phyloP scores from a whole-genome alignment of 139 green algal species.

The Diplosphaera chodatii region DNA sequence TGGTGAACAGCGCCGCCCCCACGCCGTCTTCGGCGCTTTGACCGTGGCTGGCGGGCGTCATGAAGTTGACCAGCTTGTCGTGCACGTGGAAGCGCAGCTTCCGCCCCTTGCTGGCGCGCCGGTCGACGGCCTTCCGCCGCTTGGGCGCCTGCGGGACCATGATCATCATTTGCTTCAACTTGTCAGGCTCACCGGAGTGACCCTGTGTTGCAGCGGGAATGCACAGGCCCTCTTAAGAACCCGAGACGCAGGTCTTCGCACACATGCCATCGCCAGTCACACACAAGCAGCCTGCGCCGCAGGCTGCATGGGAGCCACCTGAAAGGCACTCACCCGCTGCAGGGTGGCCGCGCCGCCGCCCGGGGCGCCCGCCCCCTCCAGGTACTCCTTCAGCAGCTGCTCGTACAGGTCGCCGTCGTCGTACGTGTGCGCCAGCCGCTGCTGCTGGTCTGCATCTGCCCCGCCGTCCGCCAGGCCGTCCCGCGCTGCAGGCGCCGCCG shows the following conservation, averaged over 20 bases:
- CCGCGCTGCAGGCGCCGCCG: too few species aligned
- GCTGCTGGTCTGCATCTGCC: conserved; percentile 6
- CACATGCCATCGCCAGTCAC: too few species aligned
- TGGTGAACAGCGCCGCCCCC: conserved; percentile 66
- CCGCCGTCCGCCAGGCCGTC: not conserved
- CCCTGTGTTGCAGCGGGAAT: too few species aligned
- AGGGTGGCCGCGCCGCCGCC: too few species aligned
- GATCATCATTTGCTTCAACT: too few species aligned
- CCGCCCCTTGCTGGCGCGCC: conserved; percentile 80
- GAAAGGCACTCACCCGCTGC: too few species aligned
- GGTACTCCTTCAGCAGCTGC: conserved; percentile 84
- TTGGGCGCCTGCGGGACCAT: too few species aligned
- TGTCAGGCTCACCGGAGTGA: too few species aligned
- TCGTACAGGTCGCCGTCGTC: conserved; percentile 92
- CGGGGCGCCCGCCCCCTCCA: conserved; percentile 41
- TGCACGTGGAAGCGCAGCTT: conserved; percentile 85
- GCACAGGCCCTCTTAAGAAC: too few species aligned
- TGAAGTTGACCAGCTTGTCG: conserved; percentile 90
- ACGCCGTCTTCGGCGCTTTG: conserved; percentile 13
- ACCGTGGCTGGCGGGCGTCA: conserved; percentile 49
- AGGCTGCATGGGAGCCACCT: too few species aligned
- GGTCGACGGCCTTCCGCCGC: conserved; percentile 50
- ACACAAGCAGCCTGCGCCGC: too few species aligned
- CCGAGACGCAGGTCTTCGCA: too few species aligned
- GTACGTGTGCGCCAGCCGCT: conserved; percentile 69